Base-by-base conservation (phyloP, 768 basidiomycete genomes). In the Hirschioporus abietinus region DNA sequence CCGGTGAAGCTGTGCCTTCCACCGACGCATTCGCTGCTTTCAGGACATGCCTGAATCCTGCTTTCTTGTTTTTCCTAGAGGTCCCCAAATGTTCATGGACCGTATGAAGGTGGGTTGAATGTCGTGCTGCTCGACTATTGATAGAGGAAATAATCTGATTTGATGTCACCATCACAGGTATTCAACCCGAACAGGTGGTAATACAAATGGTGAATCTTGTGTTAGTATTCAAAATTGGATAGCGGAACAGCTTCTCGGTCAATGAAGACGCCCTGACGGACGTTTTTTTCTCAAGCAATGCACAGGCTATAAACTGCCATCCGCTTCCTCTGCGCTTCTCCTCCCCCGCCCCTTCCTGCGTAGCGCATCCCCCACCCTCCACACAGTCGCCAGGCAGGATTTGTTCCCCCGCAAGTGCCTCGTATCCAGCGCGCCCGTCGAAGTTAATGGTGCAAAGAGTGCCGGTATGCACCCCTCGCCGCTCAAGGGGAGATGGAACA, bases 381-480 rank as follows among this genome's bases (percentile, higher is more conserved):
- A 2, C 30, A 30, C 30, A 30, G 8, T 8, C 30, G 30, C 30
- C 30, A 30, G 30, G 30, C 30, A 30, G 30, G 30, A 30, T 30
- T 30, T 8, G 4, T 52, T 1, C 12, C 42, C 2, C 42, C 20
- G 12, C 42, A 15, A 52, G 42, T 20, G 12, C 42, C 15, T 52
- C 12, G 12, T 20, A 12, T 10, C 42, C 12, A 3, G 12, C 42
- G 12, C 42, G 42, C 20, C 20, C 42, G 42, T 15, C 3, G 42
- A 52, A 12, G 42, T 52, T 52, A 52, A 52, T 52, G 42, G 42
- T 52, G 15, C 42, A 52, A 52, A 52, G 42, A 52, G 42, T 15
- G 42, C 42, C 42, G 42, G 42, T 52, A 52, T 52, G 42, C 42
- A 52, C 42, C 42, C 42, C 42, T 52, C 42, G 42, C 42, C 42